A percentile compares a stretch with the other conserved stretches of the same genome.
These are phyloP conservation scores for Penicillium aurantiogriseum DNA, from an alignment of 2,329 filamentous ascomycete species.

Conservation along the genomic window DNA sequence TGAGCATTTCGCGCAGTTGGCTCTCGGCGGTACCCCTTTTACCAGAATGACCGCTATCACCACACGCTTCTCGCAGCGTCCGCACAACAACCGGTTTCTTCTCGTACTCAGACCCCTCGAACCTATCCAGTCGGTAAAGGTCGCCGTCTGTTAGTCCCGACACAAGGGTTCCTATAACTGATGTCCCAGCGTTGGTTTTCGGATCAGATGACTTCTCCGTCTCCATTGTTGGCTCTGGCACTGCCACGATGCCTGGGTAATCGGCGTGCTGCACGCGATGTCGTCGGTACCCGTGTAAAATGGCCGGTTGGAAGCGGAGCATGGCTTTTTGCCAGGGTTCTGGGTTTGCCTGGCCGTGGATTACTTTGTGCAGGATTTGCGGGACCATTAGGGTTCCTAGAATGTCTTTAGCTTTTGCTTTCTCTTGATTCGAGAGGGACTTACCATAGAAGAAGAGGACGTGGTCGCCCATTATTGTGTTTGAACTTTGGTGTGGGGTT, in stretches of 20 bases:
- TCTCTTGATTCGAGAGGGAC: not conserved
- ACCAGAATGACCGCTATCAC: not conserved
- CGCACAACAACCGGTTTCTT: constrained; percentile 51
- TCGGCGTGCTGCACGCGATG: constrained; percentile 67
- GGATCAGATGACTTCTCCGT: not conserved
- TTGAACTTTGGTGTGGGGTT: not conserved
- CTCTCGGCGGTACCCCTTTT: constrained; percentile 32
- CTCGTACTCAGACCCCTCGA: constrained; percentile 75
- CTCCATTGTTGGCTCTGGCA: not conserved
- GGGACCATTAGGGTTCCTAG: constrained; percentile 72
- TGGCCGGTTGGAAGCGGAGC: constrained; percentile 68
- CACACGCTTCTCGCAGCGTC: constrained; percentile 30
- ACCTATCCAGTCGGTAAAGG: constrained; percentile 71
- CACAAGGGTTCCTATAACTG: constrained; percentile 73
- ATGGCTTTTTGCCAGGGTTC: constrained; percentile 52
- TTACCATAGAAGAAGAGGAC: constrained; percentile 65
- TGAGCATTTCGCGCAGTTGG: constrained; percentile 40
- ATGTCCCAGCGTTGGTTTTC: constrained; percentile 28
- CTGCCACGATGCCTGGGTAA: constrained; percentile 72
- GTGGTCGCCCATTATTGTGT: constrained; percentile 49
- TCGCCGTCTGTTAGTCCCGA: constrained; percentile 76
- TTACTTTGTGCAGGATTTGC: constrained; percentile 80
- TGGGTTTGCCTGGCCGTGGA: constrained; percentile 60
- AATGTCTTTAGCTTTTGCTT: not conserved
- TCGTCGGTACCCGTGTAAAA: constrained; percentile 72